Evolutionary conservation across 306 rosid genomes (phyloP).

Genomic region (Alnus glutinosa): DNA sequence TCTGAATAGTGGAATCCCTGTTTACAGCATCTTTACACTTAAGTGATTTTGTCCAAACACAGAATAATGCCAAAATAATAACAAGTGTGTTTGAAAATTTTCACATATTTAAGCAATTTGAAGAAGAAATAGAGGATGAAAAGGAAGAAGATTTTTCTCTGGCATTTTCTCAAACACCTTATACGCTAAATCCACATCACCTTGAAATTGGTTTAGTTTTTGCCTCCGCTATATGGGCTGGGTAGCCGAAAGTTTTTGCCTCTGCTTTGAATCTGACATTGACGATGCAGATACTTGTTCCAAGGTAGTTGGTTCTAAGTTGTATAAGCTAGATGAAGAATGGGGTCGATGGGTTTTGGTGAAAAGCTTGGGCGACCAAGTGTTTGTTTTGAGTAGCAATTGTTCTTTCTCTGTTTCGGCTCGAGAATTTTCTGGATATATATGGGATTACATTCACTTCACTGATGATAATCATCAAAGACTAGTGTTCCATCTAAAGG

Average conservation of each 20-base stretch:
- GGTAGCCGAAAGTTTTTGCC: conserved; percentile 58
- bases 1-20: no score
- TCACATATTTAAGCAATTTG: no score
- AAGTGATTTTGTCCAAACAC: no score
- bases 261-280: no score
- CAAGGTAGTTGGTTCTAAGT: conserved; percentile 39
- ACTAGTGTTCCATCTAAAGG: background rate
- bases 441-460: conserved; percentile 39
- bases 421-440: conserved; percentile 24
- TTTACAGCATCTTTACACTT: no score
- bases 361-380: conserved; percentile 30
- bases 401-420: conserved; percentile 31
- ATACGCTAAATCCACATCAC: background rate
- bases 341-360: conserved; percentile 44
- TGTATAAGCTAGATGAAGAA: conserved; percentile 43
- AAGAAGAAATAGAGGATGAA: no score
- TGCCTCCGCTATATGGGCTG: conserved; percentile 52
- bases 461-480: conserved; percentile 9
- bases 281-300: no score
- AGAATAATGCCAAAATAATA: no score
- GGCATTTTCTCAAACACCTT: no score
- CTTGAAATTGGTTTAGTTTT: conserved; percentile 41
- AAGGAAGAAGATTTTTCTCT: no score
- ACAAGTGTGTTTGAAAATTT: no score
- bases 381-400: conserved; percentile 36